Evolutionary conservation across 1,284 basidiomycete species (phyloP).

Genomic region (Kwoniella shivajii): DNA sequence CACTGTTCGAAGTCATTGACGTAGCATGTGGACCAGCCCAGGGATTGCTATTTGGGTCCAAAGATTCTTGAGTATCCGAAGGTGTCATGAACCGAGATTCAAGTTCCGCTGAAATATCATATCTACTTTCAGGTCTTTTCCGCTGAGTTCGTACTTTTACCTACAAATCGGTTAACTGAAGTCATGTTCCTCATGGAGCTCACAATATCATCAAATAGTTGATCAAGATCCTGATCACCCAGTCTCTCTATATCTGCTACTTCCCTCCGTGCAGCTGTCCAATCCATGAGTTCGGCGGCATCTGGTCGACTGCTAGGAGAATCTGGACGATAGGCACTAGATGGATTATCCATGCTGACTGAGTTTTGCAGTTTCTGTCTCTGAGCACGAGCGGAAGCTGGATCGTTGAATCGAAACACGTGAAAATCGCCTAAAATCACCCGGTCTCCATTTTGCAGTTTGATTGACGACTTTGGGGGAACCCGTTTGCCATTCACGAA

Average conservation of each 20-base stretch:
- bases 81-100: conserved; percentile 35
- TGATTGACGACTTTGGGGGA: conserved; percentile 61
- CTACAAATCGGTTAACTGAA: conserved; percentile 19
- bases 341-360: conserved; percentile 28
- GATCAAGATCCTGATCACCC: conserved; percentile 89
- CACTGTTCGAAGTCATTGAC: conserved; percentile 29
- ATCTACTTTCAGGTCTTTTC: conserved; percentile 56
- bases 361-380: conserved; percentile 63
- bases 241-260: conserved; percentile 86
- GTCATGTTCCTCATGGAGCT: background rate
- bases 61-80: conserved; percentile 40
- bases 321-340: conserved; percentile 20
- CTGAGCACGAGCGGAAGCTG: conserved; percentile 88
- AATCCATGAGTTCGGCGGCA: conserved; percentile 77
- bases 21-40: conserved; percentile 61
- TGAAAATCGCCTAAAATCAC: conserved; percentile 97
- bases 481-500: conserved; percentile 86
- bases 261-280: conserved; percentile 90
- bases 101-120: conserved; percentile 38
- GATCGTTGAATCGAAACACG: conserved; percentile 92
- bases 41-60: conserved; percentile 56
- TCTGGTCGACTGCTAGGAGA: conserved; percentile 42
- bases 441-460: conserved; percentile 77
- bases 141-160: conserved; percentile 88
- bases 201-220: conserved; percentile 71